Evolutionary conservation across 345 rosid species (phyloP).

Genomic region (Salix exigua): DNA sequence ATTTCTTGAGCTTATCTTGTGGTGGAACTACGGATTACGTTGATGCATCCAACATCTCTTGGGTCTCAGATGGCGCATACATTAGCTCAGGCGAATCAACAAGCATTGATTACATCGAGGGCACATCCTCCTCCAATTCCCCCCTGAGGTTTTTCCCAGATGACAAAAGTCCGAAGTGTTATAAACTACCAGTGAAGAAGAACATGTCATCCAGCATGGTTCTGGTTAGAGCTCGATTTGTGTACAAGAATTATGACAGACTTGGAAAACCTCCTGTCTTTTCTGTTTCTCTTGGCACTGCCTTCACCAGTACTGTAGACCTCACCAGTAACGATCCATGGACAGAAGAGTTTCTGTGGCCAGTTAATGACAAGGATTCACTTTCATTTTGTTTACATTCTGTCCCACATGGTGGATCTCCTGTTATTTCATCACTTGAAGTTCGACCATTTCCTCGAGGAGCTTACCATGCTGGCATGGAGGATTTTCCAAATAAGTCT

Average conservation of each 20-base stretch:
- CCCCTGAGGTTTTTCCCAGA: slow-evolving; percentile 69
- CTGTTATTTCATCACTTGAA: slow-evolving; percentile 78
- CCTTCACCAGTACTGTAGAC: slow-evolving; percentile 51
- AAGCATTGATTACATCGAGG: slow-evolving; percentile 32
- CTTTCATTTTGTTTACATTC: slow-evolving; percentile 52
- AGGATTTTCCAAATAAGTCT: slow-evolving; percentile 32
- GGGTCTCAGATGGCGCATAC: slow-evolving; percentile 59
- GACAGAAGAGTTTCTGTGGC: slow-evolving; percentile 75
- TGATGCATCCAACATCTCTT: slow-evolving; percentile 51
- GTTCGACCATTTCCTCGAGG: slow-evolving; percentile 70
- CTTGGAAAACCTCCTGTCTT: slow-evolving; percentile 62
- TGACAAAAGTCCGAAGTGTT: slow-evolving; percentile 44
- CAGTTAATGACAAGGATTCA: slow-evolving; percentile 37
- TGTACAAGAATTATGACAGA: slow-evolving; percentile 74
- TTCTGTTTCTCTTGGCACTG: slow-evolving; percentile 64
- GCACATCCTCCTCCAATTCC: slow-evolving; percentile 27
- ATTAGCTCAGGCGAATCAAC: slow-evolving; percentile 58
- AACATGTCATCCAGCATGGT: slow-evolving; percentile 44
- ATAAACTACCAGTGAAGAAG: slow-evolving; percentile 54
- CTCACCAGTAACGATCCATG: slow-evolving; percentile 66
- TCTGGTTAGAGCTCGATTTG: slow-evolving; percentile 67
- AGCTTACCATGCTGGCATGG: slow-evolving; percentile 52
- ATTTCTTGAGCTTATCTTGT: slow-evolving; percentile 80
- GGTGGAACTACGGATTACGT: slow-evolving; percentile 50
- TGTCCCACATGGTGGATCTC: slow-evolving; percentile 50